Evolutionary conservation across 345 rosid species (phyloP).

Genomic region (Arabidopsis suecica): DNA sequence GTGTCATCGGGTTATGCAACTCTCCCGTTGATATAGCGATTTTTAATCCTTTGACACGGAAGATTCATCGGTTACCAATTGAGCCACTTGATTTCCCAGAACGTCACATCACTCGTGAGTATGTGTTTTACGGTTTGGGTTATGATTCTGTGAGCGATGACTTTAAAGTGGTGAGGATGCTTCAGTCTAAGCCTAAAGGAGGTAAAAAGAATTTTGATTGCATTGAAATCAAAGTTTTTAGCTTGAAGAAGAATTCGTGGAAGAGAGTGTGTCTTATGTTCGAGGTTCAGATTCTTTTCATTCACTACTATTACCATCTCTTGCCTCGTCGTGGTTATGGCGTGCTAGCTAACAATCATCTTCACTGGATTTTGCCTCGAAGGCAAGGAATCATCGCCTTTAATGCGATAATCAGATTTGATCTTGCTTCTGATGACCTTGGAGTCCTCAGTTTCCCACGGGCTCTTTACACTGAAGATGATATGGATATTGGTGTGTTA

Average conservation of each 20-base stretch:
- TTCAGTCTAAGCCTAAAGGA: conserved; percentile 36
- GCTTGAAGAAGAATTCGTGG: conserved; percentile 48
- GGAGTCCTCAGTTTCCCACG: conserved; percentile 44
- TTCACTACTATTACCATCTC: conserved; percentile 25
- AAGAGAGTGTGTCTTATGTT: conserved; percentile 39
- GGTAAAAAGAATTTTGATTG: not conserved
- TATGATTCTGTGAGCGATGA: conserved; percentile 51
- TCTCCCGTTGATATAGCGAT: conserved; percentile 51
- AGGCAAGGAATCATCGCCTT: not conserved
- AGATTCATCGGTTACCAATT: conserved; percentile 42
- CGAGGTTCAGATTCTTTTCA: not conserved
- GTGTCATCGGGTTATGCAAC: conserved; percentile 51
- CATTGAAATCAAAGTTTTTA: conserved; percentile 46
- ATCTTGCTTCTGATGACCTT: conserved; percentile 48
- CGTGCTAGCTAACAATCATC: conserved; percentile 46
- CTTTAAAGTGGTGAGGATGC: conserved; percentile 54
- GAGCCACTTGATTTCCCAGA: conserved; percentile 26
- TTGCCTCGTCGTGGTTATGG: conserved; percentile 40
- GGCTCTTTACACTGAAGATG: not conserved
- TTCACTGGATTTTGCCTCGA: conserved; percentile 56
- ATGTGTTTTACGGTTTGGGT: conserved; percentile 53
- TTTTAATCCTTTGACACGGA: conserved; percentile 49
- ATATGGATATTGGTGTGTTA: conserved; percentile 46
- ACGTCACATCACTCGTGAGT: conserved; percentile 20
- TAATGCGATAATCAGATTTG: conserved; percentile 45